Base-by-base conservation (phyloP, 2,329 filamentous ascomycete species). In the Arthroderma sp. region DNA sequence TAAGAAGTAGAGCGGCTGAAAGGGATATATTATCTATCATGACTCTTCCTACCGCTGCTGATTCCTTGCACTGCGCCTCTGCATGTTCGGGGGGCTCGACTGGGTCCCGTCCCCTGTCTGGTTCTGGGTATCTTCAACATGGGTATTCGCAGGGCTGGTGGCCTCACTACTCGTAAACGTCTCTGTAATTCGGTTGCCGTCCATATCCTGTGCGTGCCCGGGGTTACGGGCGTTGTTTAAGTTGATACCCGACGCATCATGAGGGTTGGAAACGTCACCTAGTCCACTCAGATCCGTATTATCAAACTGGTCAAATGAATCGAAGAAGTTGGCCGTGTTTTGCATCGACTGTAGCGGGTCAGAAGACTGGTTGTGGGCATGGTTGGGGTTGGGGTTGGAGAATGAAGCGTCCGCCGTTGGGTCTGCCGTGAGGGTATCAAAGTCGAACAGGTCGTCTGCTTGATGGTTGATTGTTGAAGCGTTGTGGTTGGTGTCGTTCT, bases 141-240 rank as follows among this genome's bases (percentile, higher is more conserved):
- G 60, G 3, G 67, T 67, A 25, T 66, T 68, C 17, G 68, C 65
- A 8, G 74, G 74, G 57, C 73, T 76, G 0, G 73, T 72, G 9
- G 68, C 61, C 61, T 75, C 73, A 57, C 74, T 76, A 61, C 74
- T 74, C 8, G 74, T 73, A 60, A 76, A 65, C 13, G 73, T 71
- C 61, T 76, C 74, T 25, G 75, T 67, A 15, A 73, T 61, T 15
- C 63, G 61, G 58, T 63, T 69, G 4, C 67, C 64, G 17, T 67
- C 68, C 1, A 68, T 61, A 25, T 69, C 67, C 4, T 15, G 41
- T 47, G 8, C 19, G n/a, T 61, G 56, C n/a, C 58, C 61, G 31
- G 62, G 61, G 49, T 58, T 60, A 19, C 57, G 59, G 52, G 56
- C 59, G 17, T 49, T 51, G 23, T 58, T 54, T 15, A 33, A 8